Evolutionary conservation across 2,329 filamentous ascomycete species (phyloP), one percentile per base, ranked within the genome.

Genomic region (Hypoxylon sp.): DNA sequence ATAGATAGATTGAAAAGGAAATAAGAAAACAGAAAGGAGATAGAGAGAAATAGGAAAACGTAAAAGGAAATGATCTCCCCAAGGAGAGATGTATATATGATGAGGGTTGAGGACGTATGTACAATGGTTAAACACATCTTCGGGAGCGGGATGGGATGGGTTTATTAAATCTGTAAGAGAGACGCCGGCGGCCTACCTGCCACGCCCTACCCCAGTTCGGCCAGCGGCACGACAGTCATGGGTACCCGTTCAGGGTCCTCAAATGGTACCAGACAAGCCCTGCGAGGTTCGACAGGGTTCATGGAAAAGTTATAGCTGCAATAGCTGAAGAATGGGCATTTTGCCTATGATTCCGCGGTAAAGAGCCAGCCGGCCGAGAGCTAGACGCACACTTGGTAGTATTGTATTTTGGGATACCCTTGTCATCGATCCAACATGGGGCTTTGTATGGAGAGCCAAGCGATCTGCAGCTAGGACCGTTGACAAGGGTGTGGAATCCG

Each of bases 401-500:
- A 68, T 64, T 58, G 60, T 58, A 63, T 62, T 60, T 60, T 44
- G 29, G 9, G 19, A 52, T 31, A 64, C 63, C 69, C 69, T 44
- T 70, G 69, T 33, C 46, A 42, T 69, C 42, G 59, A 61, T 19
- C 52, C 39, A 65, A 68, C 72, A 75, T 72, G 75, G 75, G 71
- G 55, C 31, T 70, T 58, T 72, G 64, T 58, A 66, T 72, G 71
- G 70, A 66, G 53, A 69, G 74, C 74, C 69, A 76, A 75, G 73
- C 64, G 76, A 78, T 78, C 77, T 75, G 76, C 75, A 75, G 74
- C 75, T 72, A 73, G 73, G 68, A 50, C 57, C 69, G 70, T 66
- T 17, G 14, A 63, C 70, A 76, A 71, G 69, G 75, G 66, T 50
- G 35, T 50, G 51, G 33, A 59, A 62, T 53, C 42, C 46, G 52